These are phyloP conservation scores for Phytophthora sp. DNA, from an alignment of 352 stramenopile species.

Conservation along the genomic window DNA sequence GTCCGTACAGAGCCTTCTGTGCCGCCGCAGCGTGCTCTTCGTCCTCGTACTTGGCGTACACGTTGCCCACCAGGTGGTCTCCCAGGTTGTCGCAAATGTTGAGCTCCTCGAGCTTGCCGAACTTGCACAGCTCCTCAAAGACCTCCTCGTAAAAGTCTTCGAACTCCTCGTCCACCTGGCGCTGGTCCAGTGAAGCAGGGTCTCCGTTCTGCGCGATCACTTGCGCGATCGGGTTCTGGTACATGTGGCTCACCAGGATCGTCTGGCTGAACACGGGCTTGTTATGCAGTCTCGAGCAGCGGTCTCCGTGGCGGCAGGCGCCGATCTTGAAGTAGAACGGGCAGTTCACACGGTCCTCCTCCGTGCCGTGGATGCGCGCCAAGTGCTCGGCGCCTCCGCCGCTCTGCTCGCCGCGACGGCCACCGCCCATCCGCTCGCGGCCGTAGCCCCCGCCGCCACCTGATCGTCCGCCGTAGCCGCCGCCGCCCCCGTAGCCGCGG, in stretches of 20 bases:
- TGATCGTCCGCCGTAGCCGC: conserved; percentile 43
- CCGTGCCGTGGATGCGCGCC: conserved; percentile 97
- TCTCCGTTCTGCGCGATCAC: conserved; percentile 91
- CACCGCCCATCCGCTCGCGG: conserved; percentile 54
- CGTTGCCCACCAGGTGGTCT: conserved; percentile 99
- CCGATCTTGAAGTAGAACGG: conserved; percentile 99
- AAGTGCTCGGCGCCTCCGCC: conserved; percentile 94
- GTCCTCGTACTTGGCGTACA: conserved; percentile 99
- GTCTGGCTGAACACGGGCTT: conserved; percentile 99
- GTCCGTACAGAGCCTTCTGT: conserved; percentile 95
- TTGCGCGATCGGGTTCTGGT: conserved; percentile 94
- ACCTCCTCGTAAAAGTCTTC: conserved; percentile 98
- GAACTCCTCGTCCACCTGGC: conserved; percentile 96
- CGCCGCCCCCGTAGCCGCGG: conserved; percentile 47
- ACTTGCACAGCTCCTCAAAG: conserved; percentile 99
- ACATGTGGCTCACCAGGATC: conserved; percentile 99
- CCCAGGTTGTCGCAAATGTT: conserved; percentile 99
- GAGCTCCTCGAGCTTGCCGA: conserved; percentile 97
- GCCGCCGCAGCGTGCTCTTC: conserved; percentile 98
- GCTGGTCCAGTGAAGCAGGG: conserved; percentile 83
- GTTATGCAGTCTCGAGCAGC: conserved; percentile 98
- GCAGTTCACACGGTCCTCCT: conserved; percentile 98
- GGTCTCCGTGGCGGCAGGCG: conserved; percentile 98
- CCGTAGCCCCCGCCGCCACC: conserved; percentile 51
- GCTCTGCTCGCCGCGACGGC: conserved; percentile 66